These are phyloP conservation scores for Apiotrichum brassicae DNA, from an alignment of 1,284 basidiomycete genomes.

Conservation along the genomic window DNA sequence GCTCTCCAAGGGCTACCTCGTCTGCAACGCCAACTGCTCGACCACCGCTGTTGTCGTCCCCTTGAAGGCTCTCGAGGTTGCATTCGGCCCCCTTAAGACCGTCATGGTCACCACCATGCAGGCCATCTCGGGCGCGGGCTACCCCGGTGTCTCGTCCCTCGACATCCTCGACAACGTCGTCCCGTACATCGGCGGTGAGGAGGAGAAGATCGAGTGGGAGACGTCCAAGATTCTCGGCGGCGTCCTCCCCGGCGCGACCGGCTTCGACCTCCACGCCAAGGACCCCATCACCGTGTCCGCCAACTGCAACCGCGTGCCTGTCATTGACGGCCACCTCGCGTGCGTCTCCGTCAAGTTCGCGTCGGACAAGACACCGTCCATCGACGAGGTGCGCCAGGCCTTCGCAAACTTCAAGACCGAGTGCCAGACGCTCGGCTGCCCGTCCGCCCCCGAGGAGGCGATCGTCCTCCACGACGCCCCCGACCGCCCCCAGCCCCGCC, in stretches of 20 bases:
- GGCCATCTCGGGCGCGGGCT: slow-evolving; percentile 94
- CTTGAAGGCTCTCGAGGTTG: slow-evolving; percentile 81
- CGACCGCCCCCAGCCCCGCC: slow-evolving; percentile 88
- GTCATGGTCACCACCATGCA: slow-evolving; percentile 93
- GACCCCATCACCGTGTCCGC: slow-evolving; percentile 81
- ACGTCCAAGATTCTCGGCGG: slow-evolving; percentile 93
- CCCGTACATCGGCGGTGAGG: slow-evolving; percentile 86
- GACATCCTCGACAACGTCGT: slow-evolving; percentile 97
- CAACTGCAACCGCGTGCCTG: slow-evolving; percentile 84
- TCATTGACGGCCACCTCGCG: slow-evolving; percentile 86
- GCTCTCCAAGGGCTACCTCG: slow-evolving; percentile 83
- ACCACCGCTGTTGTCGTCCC: slow-evolving; percentile 93
- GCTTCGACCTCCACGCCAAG: slow-evolving; percentile 78
- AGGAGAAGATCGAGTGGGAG: slow-evolving; percentile 96
- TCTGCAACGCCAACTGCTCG: slow-evolving; percentile 98
- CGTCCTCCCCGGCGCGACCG: slow-evolving; percentile 53
- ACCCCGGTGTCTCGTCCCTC: slow-evolving; percentile 84
- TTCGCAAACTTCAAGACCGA: slow-evolving; percentile 69
- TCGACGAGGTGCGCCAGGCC: slow-evolving; percentile 80
- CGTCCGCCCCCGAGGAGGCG: slow-evolving; percentile 78
- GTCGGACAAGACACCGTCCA: slow-evolving; percentile 64
- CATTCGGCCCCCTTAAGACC: slow-evolving; percentile 87
- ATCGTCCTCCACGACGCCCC: slow-evolving; percentile 87
- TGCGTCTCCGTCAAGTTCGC: slow-evolving; percentile 83
- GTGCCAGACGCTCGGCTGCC: slow-evolving; percentile 71